Conservation (phyloP, 2,329 filamentous ascomycete genomes). For the Cercospora sesami region DNA sequence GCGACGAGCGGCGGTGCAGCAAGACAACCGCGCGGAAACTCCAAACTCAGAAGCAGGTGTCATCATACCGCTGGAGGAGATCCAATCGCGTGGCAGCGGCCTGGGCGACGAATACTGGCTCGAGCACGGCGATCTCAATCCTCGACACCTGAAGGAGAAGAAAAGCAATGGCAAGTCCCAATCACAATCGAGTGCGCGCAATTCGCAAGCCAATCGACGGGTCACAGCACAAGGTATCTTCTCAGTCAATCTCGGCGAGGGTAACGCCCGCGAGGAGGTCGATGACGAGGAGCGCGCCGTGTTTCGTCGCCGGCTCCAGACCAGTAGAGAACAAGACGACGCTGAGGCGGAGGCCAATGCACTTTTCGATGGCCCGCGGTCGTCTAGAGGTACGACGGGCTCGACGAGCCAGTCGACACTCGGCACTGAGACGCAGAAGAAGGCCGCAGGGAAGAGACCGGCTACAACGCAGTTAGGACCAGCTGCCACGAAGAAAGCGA, state of each 20-base stretch:
- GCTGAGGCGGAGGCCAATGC: conserved; percentile 23
- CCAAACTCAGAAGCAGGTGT: conserved; percentile 33
- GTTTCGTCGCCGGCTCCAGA: conserved; percentile 36
- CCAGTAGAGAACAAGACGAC: conserved; percentile 34
- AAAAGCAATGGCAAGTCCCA: conserved; percentile 21
- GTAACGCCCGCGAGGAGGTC: conserved; percentile 21
- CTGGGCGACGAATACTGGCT: conserved; percentile 78
- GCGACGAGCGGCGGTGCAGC: conserved; percentile 31
- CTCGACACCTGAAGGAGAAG: conserved; percentile 15
- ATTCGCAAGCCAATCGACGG: neutral
- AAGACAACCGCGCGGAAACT: conserved; percentile 42
- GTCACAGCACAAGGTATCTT: neutral
- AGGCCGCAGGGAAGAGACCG: conserved; percentile 34
- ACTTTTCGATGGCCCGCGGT: conserved; percentile 14
- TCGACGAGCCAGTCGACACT: conserved; percentile 25
- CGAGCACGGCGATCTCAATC: conserved; percentile 44
- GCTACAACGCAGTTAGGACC: conserved; percentile 26
- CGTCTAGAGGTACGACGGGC: conserved; percentile 11
- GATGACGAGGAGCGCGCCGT: conserved; percentile 29
- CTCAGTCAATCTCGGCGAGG: conserved; percentile 10
- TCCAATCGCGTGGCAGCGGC: conserved; percentile 68
- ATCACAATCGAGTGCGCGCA: conserved; percentile 20
- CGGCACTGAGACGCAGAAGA: conserved; percentile 29
- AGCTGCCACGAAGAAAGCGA: conserved; percentile 36
- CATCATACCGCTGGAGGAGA: conserved; percentile 71